phyloP scores from a whole-genome alignment of 257 asterid genomes.

The Solanum chiquidenum region DNA sequence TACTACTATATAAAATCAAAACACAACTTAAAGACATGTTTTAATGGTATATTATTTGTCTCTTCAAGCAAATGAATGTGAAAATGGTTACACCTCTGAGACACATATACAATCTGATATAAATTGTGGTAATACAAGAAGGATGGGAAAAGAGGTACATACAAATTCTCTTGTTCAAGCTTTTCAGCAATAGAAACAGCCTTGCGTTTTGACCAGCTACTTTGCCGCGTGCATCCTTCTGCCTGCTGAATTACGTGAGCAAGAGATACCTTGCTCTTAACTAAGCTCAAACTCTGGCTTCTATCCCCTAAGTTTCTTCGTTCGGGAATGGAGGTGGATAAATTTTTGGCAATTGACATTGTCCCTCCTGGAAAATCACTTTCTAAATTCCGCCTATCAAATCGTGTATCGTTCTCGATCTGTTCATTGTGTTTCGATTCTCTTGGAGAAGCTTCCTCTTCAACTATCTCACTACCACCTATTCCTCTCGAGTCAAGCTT shows the following conservation, averaged over 20 bases:
- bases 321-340: slow-evolving; percentile 12
- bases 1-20: not conserved
- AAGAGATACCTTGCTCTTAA: slow-evolving; percentile 77
- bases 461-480: slow-evolving; percentile 58
- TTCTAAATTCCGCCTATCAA: slow-evolving; percentile 6
- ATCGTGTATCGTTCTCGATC: not conserved
- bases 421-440: slow-evolving; percentile 2
- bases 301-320: slow-evolving; percentile 33
- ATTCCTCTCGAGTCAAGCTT: slow-evolving; percentile 14
- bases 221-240: slow-evolving; percentile 52
- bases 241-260: slow-evolving; percentile 89
- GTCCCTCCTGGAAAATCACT: slow-evolving; percentile 9
- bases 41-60: not conserved
- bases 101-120: not conserved
- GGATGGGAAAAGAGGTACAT: slow-evolving; percentile 19
- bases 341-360: slow-evolving; percentile 1
- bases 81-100: not conserved
- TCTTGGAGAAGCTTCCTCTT: slow-evolving; percentile 33
- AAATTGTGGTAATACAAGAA: not conserved
- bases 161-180: slow-evolving; percentile 94
- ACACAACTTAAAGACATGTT: not conserved
- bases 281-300: slow-evolving; percentile 66
- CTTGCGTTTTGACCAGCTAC: slow-evolving; percentile 81
- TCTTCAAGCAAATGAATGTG: not conserved
- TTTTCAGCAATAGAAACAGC: slow-evolving; percentile 93